These are phyloP conservation scores for Acaromyces ingoldii DNA, from an alignment of 1,284 basidiomycete species.

Conservation along the genomic window DNA sequence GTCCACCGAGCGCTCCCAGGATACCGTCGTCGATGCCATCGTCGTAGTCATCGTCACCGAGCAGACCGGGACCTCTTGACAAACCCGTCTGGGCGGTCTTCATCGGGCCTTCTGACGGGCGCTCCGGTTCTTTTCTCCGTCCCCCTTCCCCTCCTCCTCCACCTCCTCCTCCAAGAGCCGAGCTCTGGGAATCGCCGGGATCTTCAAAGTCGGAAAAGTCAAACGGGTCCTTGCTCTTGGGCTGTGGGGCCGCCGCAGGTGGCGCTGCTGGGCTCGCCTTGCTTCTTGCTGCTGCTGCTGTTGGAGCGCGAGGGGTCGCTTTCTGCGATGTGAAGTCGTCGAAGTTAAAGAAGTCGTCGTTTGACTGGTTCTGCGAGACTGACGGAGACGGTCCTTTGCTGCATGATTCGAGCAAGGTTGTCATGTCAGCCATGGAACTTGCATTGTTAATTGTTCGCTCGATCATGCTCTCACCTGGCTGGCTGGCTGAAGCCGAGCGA, in stretches of 20 bases:
- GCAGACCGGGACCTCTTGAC: not conserved
- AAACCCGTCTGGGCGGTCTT: too few relatives aligned
- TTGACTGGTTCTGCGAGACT: not conserved
- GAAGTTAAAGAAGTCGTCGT: constrained; percentile 5
- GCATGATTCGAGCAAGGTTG: not conserved
- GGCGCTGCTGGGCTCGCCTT: not conserved
- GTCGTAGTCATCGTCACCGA: constrained; percentile 5
- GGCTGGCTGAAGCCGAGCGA: not conserved
- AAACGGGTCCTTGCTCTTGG: constrained; percentile 22
- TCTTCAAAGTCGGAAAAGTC: constrained; percentile 39
- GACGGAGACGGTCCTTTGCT: not conserved
- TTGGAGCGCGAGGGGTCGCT: constrained; percentile 19
- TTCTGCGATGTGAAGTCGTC: constrained; percentile 17
- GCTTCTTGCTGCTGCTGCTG: not conserved
- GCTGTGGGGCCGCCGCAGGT: not conserved
- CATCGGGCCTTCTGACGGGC: too few relatives aligned
- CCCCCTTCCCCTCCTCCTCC: not conserved
- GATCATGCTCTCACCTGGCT: not conserved
- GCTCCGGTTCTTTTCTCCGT: too few relatives aligned
- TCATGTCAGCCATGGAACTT: not conserved
- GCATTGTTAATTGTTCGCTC: not conserved
- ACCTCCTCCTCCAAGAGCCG: constrained; percentile 6
- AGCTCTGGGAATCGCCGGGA: constrained; percentile 6
- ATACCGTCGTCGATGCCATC: constrained; percentile 28
- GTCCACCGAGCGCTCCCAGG: constrained; percentile 33